Evolutionary conservation across 1,139 yeast species (phyloP).

Genomic region (Geotrichum restrictum): DNA sequence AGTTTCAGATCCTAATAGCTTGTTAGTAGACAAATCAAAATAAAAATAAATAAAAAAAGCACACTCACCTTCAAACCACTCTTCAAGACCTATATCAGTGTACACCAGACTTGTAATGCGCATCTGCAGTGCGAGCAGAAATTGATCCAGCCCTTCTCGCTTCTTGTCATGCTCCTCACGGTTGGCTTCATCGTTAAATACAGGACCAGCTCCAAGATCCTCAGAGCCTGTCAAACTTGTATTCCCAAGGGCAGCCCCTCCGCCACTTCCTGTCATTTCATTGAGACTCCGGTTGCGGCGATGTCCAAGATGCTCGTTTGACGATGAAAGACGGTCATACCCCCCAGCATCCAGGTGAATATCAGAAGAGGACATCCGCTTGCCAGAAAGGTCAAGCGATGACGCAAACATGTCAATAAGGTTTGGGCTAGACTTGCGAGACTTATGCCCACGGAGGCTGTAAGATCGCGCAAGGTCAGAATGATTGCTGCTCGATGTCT

Average conservation of each 20-base stretch:
- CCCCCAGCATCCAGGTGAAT: constrained; percentile 1
- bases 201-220: constrained; percentile 9
- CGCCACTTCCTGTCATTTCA: constrained; percentile 20
- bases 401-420: constrained; percentile 31
- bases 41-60: not conserved
- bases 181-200: constrained; percentile 14
- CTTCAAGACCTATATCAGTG: constrained; percentile 33
- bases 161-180: constrained; percentile 17
- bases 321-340: constrained; percentile 7
- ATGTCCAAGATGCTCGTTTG: constrained; percentile 22
- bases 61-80: constrained; percentile 32
- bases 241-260: constrained; percentile 8
- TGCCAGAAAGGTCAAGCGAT: constrained; percentile 19
- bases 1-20: constrained; percentile 32
- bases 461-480: constrained; percentile 21
- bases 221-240: constrained; percentile 8
- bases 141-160: constrained; percentile 28
- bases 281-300: constrained; percentile 31
- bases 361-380: constrained; percentile 18
- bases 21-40: constrained; percentile 7
- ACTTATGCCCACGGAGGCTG: constrained; percentile 27
- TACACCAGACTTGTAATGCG: constrained; percentile 32
- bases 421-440: constrained; percentile 32
- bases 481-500: constrained; percentile 15
- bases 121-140: constrained; percentile 33